These are phyloP conservation scores for Pythium dissotocum DNA, from an alignment of 352 stramenopile genomes.

Conservation along the genomic window DNA sequence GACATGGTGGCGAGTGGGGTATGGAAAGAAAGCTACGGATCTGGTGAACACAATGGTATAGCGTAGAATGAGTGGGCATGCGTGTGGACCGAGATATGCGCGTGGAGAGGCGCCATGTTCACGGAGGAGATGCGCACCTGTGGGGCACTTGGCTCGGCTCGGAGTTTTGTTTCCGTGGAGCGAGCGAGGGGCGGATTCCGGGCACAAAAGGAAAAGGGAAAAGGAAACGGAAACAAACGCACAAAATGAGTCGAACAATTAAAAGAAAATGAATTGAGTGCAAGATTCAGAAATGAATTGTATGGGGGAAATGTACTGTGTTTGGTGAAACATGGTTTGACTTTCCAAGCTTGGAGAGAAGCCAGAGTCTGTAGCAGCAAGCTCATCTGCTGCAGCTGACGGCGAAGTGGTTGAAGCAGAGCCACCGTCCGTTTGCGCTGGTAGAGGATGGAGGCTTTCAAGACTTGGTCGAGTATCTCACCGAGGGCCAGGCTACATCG, in stretches of 20 bases:
- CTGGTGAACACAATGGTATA: background rate
- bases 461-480: too few relatives aligned
- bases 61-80: background rate
- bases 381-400: too few relatives aligned
- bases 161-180: background rate
- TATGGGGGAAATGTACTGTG: background rate
- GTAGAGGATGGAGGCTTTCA: too few relatives aligned
- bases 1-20: constrained; percentile 46
- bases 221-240: background rate
- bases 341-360: too few relatives aligned
- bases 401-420: too few relatives aligned
- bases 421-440: too few relatives aligned
- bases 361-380: too few relatives aligned
- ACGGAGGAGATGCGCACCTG: background rate
- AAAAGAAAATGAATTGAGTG: background rate
- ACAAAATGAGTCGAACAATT: background rate
- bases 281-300: constrained; percentile 7
- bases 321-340: background rate
- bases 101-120: background rate
- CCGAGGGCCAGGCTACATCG: too few relatives aligned
- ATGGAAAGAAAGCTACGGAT: constrained; percentile 3
- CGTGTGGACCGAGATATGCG: background rate
- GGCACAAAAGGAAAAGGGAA: background rate
- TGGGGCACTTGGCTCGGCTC: background rate
- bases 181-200: background rate